These are phyloP conservation scores for Ogataea angusta DNA, from an alignment of 805 yeast species.

Conservation along the genomic window DNA sequence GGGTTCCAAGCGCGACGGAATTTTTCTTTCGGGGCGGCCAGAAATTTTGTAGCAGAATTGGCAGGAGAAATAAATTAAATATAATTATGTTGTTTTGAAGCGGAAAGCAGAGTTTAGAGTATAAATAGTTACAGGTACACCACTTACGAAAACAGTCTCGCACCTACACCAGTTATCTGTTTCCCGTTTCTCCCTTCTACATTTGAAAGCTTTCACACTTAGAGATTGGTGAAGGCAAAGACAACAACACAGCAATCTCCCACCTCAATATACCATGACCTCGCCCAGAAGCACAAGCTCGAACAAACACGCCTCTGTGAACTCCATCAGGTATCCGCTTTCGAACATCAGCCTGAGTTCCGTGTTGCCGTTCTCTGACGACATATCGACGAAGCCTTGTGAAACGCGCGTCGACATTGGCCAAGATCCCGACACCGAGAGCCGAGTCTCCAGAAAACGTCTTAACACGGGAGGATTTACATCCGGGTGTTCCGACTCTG, in stretches of 20 bases:
- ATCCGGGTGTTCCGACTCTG: conserved; percentile 14
- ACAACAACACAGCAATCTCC: conserved; percentile 6
- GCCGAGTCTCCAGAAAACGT: conserved; percentile 15
- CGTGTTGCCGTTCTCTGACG: conserved; percentile 14
- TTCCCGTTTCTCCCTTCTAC: too few relatives aligned
- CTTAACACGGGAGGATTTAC: conserved; percentile 16
- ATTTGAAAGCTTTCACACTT: too few relatives aligned
- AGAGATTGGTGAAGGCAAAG: neutral
- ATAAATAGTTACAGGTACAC: neutral
- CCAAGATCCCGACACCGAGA: conserved; percentile 2
- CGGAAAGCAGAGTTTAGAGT: conserved; percentile 5
- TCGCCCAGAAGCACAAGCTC: neutral
- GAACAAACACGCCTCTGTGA: neutral
- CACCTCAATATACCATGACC: conserved; percentile 1
- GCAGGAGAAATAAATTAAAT: conserved; percentile 10
- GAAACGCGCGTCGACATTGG: neutral
- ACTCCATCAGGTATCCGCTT: conserved; percentile 10
- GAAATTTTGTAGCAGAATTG: conserved; percentile 11
- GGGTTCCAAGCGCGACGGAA: neutral
- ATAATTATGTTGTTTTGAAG: conserved; percentile 11
- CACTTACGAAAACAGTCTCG: neutral
- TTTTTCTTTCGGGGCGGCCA: conserved; percentile 6
- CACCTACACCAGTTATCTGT: neutral
- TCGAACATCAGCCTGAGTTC: conserved; percentile 10
- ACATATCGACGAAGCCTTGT: neutral